Conservation (phyloP, 768 basidiomycete genomes). For the Pisolithus microcarpus region DNA sequence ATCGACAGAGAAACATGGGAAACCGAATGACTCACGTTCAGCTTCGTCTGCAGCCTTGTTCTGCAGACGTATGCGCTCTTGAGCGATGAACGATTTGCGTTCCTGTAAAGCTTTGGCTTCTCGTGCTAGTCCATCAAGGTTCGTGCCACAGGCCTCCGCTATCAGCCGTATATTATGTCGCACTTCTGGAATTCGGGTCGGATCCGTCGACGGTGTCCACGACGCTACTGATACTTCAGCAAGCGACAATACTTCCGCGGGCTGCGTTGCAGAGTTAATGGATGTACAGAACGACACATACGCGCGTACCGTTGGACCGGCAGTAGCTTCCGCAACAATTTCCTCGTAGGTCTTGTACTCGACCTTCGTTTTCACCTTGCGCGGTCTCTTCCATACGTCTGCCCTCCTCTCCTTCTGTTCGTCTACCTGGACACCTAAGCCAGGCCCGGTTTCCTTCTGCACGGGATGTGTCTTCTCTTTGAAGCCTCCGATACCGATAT, state of each 20-base stretch:
- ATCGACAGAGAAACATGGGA: conserved; percentile 1
- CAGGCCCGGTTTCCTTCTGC: conserved; percentile 6
- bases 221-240: conserved; percentile 67
- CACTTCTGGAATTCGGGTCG: conserved; percentile 90
- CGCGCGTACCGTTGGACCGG: conserved; percentile 76
- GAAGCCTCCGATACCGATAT: conserved; percentile 85
- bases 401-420: conserved; percentile 57
- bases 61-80: conserved; percentile 65
- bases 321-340: conserved; percentile 85
- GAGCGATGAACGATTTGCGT: conserved; percentile 60
- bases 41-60: conserved; percentile 73
- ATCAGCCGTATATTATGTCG: conserved; percentile 91
- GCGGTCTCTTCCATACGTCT: conserved; percentile 81
- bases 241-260: conserved; percentile 81
- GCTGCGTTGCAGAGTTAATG: conserved; percentile 35
- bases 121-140: conserved; percentile 81
- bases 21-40: conserved; percentile 44
- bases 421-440: conserved; percentile 29
- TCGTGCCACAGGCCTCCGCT: conserved; percentile 70
- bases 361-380: conserved; percentile 76
- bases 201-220: conserved; percentile 85
- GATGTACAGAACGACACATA: conserved; percentile 1
- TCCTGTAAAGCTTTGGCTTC: conserved; percentile 84
- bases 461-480: conserved; percentile 60
- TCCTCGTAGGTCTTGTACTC: conserved; percentile 98